Percentiles rank a stretch among this genome's conserved stretches.
phyloP scores from a whole-genome alignment of 148 eudicot genomes.

The Silene conica region DNA sequence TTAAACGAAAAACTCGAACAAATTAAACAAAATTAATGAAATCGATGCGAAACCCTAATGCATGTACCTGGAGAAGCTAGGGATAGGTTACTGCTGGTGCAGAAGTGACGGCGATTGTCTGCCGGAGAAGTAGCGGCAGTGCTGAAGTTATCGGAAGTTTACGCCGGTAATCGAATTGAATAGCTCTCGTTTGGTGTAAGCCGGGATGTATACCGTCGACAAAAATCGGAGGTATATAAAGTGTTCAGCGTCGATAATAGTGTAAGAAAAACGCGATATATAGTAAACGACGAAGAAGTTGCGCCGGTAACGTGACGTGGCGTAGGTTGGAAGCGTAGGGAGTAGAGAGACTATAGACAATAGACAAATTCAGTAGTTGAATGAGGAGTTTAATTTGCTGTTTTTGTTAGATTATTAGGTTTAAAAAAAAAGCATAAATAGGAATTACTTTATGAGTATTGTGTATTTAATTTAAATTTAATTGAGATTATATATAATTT shows the following conservation, averaged over 20 bases:
- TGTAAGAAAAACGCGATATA: not conserved
- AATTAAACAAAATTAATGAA: too few relatives aligned
- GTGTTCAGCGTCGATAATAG: too few relatives aligned
- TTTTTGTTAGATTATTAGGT: too few relatives aligned
- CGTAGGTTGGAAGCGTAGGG: not conserved
- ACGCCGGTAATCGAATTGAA: not conserved
- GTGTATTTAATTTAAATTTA: too few relatives aligned
- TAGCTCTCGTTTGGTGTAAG: not conserved
- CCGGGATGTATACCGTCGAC: too few relatives aligned
- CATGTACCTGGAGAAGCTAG: not conserved
- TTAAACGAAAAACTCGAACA: not conserved
- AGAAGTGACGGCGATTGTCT: not conserved
- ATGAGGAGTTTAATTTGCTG: too few relatives aligned
- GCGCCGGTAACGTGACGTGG: not conserved
- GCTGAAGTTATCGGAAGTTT: not conserved
- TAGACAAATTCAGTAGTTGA: too few relatives aligned
- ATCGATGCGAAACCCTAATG: not conserved
- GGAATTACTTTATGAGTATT: too few relatives aligned
- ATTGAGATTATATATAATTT: too few relatives aligned
- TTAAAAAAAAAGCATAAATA: too few relatives aligned
- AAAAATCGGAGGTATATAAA: too few relatives aligned
- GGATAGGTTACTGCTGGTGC: not conserved
- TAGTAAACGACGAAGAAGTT: not conserved
- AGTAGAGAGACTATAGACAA: not conserved
- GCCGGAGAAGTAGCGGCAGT: not conserved